Percentiles rank a stretch among this genome's conserved stretches.
phyloP scores from a whole-genome alignment of 495 filamentous ascomycete genomes.

The Penicillium verhagenii region DNA sequence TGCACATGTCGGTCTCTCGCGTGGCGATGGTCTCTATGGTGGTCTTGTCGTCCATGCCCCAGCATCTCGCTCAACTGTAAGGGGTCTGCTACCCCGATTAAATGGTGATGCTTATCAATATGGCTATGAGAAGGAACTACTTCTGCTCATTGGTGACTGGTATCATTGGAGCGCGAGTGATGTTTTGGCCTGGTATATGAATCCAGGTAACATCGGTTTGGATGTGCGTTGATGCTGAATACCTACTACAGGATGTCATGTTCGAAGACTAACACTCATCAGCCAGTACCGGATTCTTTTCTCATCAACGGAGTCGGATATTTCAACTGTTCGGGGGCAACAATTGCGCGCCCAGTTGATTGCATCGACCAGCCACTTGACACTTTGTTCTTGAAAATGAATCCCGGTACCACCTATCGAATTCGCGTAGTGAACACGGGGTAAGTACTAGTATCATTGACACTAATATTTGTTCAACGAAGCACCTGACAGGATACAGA shows the following conservation, averaged over 20 bases:
- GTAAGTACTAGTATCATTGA: conserved; percentile 22
- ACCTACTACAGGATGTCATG: neutral
- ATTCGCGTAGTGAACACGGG: conserved; percentile 42
- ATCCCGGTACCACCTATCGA: conserved; percentile 21
- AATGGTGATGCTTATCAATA: conserved; percentile 7
- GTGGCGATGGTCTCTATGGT: conserved; percentile 73
- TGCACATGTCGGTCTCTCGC: conserved; percentile 63
- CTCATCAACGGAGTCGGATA: conserved; percentile 49
- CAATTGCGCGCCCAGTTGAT: conserved; percentile 46
- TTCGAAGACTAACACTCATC: neutral
- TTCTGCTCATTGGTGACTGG: conserved; percentile 55
- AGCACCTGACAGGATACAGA: conserved; percentile 19
- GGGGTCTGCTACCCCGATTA: conserved; percentile 20
- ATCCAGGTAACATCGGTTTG: conserved; percentile 44
- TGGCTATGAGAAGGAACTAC: conserved; percentile 38
- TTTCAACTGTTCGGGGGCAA: conserved; percentile 50
- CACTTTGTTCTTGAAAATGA: conserved; percentile 22
- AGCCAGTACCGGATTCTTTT: conserved; percentile 53
- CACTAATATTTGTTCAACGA: neutral
- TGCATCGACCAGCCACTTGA: conserved; percentile 29
- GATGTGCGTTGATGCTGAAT: conserved; percentile 30
- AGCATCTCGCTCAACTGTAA: conserved; percentile 24
- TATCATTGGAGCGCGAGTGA: conserved; percentile 45
- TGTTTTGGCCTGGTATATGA: conserved; percentile 47
- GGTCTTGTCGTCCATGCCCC: conserved; percentile 71